Conservation (phyloP, 2,329 filamentous ascomycete species). For the Fusarium poae region DNA sequence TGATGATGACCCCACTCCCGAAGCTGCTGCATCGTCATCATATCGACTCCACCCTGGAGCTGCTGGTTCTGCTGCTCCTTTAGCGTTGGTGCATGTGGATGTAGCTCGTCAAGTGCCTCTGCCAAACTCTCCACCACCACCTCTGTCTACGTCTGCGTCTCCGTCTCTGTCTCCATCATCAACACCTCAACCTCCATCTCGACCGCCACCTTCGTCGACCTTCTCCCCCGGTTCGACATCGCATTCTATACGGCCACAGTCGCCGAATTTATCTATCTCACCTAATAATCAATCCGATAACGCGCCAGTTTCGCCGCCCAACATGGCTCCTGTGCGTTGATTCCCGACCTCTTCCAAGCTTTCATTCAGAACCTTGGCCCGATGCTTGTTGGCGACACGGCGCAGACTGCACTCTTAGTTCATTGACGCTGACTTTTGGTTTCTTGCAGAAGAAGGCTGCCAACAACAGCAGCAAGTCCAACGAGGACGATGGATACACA, state of each 20-base stretch:
- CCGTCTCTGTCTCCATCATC: constrained; percentile 50
- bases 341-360: constrained; percentile 40
- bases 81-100: constrained; percentile 50
- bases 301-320: constrained; percentile 54
- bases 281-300: constrained; percentile 45
- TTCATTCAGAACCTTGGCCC: constrained; percentile 6
- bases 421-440: constrained; percentile 35
- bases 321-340: constrained; percentile 69
- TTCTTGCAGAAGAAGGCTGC: constrained; percentile 46
- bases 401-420: constrained; percentile 28
- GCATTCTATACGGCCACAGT: constrained; percentile 50
- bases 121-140: constrained; percentile 59
- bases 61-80: constrained; percentile 28
- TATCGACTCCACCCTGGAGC: constrained; percentile 50
- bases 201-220: constrained; percentile 51
- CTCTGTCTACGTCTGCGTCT: constrained; percentile 51
- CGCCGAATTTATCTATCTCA: constrained; percentile 48
- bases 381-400: constrained; percentile 28
- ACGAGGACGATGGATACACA: constrained; percentile 55
- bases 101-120: constrained; percentile 57
- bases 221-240: constrained; percentile 52
- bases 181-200: constrained; percentile 45
- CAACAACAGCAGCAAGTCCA: constrained; percentile 49
- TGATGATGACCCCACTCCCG: constrained; percentile 39
- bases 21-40: constrained; percentile 51